A percentile compares a stretch with the other conserved stretches of the same genome.
These are phyloP conservation scores for Pachysandra terminalis DNA, from an alignment of 164 flowering plant species.

Conservation along the genomic window DNA sequence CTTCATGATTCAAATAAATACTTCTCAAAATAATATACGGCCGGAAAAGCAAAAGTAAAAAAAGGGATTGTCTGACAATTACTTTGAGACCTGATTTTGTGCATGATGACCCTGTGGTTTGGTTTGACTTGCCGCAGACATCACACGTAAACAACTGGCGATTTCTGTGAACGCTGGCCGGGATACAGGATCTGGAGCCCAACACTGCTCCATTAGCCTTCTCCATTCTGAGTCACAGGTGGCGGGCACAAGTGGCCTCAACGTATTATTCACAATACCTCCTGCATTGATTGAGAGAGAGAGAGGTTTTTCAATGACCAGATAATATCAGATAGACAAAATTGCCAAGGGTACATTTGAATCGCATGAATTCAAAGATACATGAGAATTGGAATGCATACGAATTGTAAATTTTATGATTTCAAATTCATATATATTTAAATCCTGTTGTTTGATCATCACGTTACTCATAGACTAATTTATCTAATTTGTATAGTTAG, in stretches of 20 bases:
- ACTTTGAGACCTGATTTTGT: neutral
- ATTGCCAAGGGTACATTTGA: too few species aligned
- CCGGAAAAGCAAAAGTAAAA: too few species aligned
- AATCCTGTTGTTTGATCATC: too few species aligned
- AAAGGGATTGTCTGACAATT: too few species aligned
- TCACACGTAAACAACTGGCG: conserved; percentile 52
- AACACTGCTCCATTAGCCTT: conserved; percentile 72
- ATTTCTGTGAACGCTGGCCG: conserved; percentile 79
- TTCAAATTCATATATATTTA: too few species aligned
- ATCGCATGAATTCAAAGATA: too few species aligned
- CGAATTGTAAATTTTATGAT: too few species aligned
- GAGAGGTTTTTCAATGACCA: neutral
- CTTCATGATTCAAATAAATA: too few species aligned
- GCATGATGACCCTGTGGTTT: conserved; percentile 34
- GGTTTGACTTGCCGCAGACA: conserved; percentile 43
- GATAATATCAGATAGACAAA: neutral
- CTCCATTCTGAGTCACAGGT: conserved; percentile 74
- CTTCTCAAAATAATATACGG: too few species aligned
- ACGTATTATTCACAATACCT: conserved; percentile 71
- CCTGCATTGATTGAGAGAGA: conserved; percentile 37
- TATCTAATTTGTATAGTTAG: too few species aligned
- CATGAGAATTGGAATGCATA: too few species aligned
- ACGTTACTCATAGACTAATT: too few species aligned
- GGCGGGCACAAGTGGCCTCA: conserved; percentile 70
- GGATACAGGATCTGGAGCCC: conserved; percentile 71